Conservation (phyloP, 2,329 filamentous ascomycete species). For the Hypoxylon sp. region DNA sequence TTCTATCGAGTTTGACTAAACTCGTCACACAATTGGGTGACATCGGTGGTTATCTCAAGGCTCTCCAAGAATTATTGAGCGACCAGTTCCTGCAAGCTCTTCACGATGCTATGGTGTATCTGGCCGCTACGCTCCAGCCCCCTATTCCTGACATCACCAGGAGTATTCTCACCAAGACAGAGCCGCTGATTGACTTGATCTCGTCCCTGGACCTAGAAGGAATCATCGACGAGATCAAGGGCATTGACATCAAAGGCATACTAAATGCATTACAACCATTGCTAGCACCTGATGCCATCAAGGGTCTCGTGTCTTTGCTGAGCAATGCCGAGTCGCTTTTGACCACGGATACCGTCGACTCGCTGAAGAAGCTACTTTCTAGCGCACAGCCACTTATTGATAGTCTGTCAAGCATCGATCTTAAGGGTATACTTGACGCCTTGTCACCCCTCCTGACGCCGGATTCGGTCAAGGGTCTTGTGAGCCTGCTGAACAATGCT, state of each 20-base stretch:
- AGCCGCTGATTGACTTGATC: constrained; percentile 48
- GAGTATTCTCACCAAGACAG: constrained; percentile 49
- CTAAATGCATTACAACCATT: constrained; percentile 53
- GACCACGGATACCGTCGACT: constrained; percentile 47
- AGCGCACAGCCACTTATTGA: constrained; percentile 51
- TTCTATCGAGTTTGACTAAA: constrained; percentile 45
- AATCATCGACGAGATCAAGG: constrained; percentile 49
- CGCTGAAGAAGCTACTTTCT: constrained; percentile 45
- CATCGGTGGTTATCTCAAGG: constrained; percentile 50
- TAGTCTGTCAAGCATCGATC: constrained; percentile 43
- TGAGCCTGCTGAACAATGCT: constrained; percentile 55
- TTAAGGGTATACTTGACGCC: constrained; percentile 46
- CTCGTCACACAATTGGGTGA: constrained; percentile 49
- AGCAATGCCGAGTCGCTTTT: constrained; percentile 56
- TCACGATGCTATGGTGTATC: constrained; percentile 58
- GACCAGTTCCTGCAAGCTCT: constrained; percentile 57
- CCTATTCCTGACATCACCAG: constrained; percentile 52
- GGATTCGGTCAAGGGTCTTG: constrained; percentile 50
- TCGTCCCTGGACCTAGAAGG: constrained; percentile 49
- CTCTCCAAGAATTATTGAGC: constrained; percentile 52
- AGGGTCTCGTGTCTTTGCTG: constrained; percentile 53
- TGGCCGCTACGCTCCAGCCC: constrained; percentile 56
- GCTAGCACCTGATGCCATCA: constrained; percentile 50
- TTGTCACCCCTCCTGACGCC: constrained; percentile 53
- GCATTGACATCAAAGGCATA: constrained; percentile 54